Base-by-base conservation (phyloP, 2,329 filamentous ascomycete species). In the Hansfordia pulvinata region DNA sequence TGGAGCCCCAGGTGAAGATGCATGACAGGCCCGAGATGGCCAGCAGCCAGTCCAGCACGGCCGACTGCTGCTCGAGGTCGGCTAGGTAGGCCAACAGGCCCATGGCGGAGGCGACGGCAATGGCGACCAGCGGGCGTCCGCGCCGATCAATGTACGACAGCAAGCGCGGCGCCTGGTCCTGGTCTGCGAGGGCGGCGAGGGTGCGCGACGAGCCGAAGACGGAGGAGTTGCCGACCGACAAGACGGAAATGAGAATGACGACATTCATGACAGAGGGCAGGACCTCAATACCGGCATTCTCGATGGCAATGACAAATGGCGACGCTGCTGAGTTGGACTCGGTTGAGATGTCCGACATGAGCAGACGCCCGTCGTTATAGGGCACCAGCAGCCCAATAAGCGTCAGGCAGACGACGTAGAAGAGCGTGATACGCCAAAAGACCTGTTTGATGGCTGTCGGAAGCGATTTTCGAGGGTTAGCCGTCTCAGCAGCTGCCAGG, bases 161-260 rank as follows among this genome's bases (percentile, higher is more conserved):
- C 37, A 86, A 60, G 35, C 60, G 65, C 6, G 86, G 85, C 0
- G 82, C 85, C 47, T 90, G 84, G 29, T 75, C 69, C 50, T 92
- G 84, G 49, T 93, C 85, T 23, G 86, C 85, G 2, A 94, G 69
- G 3, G 86, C 85, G 15, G 85, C 83, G 6, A 96, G 70, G 3
- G 86, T 94, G 41, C 88, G 76, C 2, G 83, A 92, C 14, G 83
- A 88, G 19, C 85, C 88, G 43, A 93, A 96, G 32, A 94, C 77
- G 34, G 85, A 76, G 6, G 83, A 88, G 53, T 93, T 94, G 31
- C 85, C 85, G 32, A 94, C 86, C 1, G 83, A 92, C 13, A 94
- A 59, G 13, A 93, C 85, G 12, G 86, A 79, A 35, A 93, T 73
- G 45, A 94, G 73, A 48, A 94, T 93, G 33, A 94, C 84, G n/a